A percentile compares a stretch with the other conserved stretches of the same genome.
phyloP scores from a whole-genome alignment of 164 flowering plant genomes.

The Sedum album region DNA sequence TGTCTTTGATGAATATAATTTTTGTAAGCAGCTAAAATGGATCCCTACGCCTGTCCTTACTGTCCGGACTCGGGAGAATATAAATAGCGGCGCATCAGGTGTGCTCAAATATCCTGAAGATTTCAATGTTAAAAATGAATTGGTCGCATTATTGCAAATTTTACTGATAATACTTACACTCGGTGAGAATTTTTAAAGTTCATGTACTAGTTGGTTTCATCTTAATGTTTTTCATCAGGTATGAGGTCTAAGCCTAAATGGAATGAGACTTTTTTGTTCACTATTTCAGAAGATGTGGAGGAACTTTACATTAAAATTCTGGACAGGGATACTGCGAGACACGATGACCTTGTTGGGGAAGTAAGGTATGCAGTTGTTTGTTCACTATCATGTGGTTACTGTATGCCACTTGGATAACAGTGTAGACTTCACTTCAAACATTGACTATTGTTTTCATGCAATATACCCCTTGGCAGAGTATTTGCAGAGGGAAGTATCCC shows the following conservation, averaged over 20 bases:
- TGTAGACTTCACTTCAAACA: not conserved
- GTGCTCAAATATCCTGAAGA: not conserved
- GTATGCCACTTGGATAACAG: not conserved
- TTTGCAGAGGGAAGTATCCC: constrained; percentile 52
- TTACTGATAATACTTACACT: not conserved
- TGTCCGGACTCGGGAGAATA: constrained; percentile 73
- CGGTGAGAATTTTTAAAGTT: not conserved
- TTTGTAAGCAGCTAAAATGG: constrained; percentile 50
- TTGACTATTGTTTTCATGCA: constrained; percentile 17
- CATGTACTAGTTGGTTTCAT: not conserved
- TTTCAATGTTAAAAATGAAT: not conserved
- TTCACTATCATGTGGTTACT: not conserved
- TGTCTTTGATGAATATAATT: not conserved
- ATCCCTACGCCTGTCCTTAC: constrained; percentile 70
- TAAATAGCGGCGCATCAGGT: constrained; percentile 84
- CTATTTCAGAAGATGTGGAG: constrained; percentile 34
- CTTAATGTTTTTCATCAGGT: constrained; percentile 31
- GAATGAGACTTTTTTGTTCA: constrained; percentile 79
- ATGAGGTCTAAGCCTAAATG: constrained; percentile 72
- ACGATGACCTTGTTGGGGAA: constrained; percentile 76
- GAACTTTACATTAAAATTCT: constrained; percentile 49
- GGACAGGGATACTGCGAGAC: constrained; percentile 51
- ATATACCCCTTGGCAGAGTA: constrained; percentile 51
- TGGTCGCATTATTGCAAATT: not conserved
- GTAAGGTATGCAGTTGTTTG: constrained; percentile 37